A percentile compares a stretch with the other conserved stretches of the same genome.
phyloP scores from a whole-genome alignment of 441 rosid species.

The Populus hybrid region DNA sequence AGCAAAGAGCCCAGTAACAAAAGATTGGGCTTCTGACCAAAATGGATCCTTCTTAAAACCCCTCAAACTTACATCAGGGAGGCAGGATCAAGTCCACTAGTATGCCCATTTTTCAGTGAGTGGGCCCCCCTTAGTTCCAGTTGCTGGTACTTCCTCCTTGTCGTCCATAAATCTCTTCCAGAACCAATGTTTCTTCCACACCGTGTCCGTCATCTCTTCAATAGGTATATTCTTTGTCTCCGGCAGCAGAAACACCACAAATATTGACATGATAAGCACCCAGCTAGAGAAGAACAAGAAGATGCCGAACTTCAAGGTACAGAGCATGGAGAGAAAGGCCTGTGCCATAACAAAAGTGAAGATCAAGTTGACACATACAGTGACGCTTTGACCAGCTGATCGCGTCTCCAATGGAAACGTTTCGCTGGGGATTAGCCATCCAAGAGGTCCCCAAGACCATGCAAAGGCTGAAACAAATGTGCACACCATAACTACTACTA shows the following conservation, averaged over 20 bases:
- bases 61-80: conserved; percentile 29
- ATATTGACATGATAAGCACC: conserved; percentile 72
- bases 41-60: background rate
- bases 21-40: too few species aligned
- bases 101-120: conserved; percentile 31
- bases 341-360: conserved; percentile 87
- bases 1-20: too few species aligned
- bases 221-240: conserved; percentile 85
- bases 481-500: conserved; percentile 76
- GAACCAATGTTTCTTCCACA: conserved; percentile 88
- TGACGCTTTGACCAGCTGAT: conserved; percentile 85
- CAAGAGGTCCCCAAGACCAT: conserved; percentile 98
- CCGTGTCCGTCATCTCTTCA: conserved; percentile 86
- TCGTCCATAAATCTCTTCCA: conserved; percentile 72
- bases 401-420: conserved; percentile 89
- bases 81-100: conserved; percentile 43
- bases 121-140: conserved; percentile 15
- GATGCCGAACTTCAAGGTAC: conserved; percentile 81
- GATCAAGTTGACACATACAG: conserved; percentile 74
- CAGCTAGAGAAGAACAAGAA: conserved; percentile 80
- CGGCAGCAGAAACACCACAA: conserved; percentile 62
- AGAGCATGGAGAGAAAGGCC: conserved; percentile 85
- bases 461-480: conserved; percentile 82
- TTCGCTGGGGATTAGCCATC: conserved; percentile 90
- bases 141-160: conserved; percentile 12